Conservation (phyloP, 1,139 yeast genomes). For the Saccharomyces hybrid region DNA sequence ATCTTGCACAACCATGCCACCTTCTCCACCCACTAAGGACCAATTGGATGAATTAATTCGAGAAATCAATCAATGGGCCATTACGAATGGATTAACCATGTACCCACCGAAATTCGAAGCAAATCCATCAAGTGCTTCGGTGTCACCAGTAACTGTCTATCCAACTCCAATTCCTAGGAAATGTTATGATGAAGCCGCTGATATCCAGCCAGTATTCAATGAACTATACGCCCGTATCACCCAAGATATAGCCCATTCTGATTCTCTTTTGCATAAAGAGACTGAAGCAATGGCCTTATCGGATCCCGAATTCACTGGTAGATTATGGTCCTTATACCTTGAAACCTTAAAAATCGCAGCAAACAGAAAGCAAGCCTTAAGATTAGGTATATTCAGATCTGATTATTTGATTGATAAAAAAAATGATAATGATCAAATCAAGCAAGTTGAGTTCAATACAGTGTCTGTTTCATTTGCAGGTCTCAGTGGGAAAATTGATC, state of each 20-base stretch:
- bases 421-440: conserved; percentile 43
- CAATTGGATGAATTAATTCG: not conserved
- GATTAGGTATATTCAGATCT: conserved; percentile 81
- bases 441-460: conserved; percentile 94
- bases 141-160: conserved; percentile 80
- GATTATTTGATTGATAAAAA: conserved; percentile 73
- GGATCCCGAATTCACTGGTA: conserved; percentile 79
- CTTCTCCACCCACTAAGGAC: not conserved
- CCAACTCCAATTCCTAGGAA: conserved; percentile 80
- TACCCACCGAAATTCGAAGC: conserved; percentile 51
- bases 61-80: conserved; percentile 64
- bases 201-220: conserved; percentile 65
- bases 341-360: conserved; percentile 43
- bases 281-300: conserved; percentile 47
- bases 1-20: not conserved
- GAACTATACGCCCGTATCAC: conserved; percentile 61
- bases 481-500: conserved; percentile 70
- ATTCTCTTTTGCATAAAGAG: conserved; percentile 54
- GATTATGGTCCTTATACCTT: conserved; percentile 52
- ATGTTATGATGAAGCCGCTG: conserved; percentile 59
- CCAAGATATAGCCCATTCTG: conserved; percentile 36
- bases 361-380: conserved; percentile 49
- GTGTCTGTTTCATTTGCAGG: conserved; percentile 95
- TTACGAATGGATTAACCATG: conserved; percentile 73
- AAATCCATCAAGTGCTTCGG: conserved; percentile 36